Evolutionary conservation across 2,329 filamentous ascomycete species (phyloP), one percentile per base, ranked within the genome.

Genomic region (Botrytis aclada): DNA sequence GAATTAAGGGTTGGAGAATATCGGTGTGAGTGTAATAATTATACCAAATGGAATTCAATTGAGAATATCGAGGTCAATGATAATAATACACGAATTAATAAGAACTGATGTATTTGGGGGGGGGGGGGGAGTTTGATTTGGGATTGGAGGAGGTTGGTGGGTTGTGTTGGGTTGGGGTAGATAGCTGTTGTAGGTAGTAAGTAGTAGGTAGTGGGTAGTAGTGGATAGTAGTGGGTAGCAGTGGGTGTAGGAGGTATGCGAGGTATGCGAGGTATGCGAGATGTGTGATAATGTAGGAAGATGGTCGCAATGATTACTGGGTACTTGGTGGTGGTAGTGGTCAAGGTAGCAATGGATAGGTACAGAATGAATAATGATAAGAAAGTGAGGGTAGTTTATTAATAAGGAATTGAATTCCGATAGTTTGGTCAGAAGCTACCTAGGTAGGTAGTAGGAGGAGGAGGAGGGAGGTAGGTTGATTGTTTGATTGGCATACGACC

Each of bases 71-170:
- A 62, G 60, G 37, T 29, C 29, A 39, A 37, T 39, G 58, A 58
- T 32, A 34, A 20, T 34, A 29, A 41, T 39, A 41, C 37, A 41
- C 29, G 25, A 41, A 41, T 41, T 41, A 62, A 62, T 20, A 41
- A 62, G 25, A 41, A 62, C 41, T 20, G 60, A 41, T 62, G 37
- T n/a, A 41, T n/a, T n/a, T 62, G 39, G 14, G 2, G 25, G 51
- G 25, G 47, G 37, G 20, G 7, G 8, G 43, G 22, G 29, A 29
- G n/a, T 2, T 41, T 39, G 60, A 16, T 20, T 62, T 39, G 25
- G 60, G 25, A 29, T 29, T 41, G 20, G 64, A 67, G 64, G 64
- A 67, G 64, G 64, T 67, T 67, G 64, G 47, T 51, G 64, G 34
- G 61, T 41, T 45, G 34, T 45, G 34, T 39, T 41, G 34, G 64